Conservation (phyloP, 2,329 filamentous ascomycete genomes). For the Paraconiothyrium sp. region DNA sequence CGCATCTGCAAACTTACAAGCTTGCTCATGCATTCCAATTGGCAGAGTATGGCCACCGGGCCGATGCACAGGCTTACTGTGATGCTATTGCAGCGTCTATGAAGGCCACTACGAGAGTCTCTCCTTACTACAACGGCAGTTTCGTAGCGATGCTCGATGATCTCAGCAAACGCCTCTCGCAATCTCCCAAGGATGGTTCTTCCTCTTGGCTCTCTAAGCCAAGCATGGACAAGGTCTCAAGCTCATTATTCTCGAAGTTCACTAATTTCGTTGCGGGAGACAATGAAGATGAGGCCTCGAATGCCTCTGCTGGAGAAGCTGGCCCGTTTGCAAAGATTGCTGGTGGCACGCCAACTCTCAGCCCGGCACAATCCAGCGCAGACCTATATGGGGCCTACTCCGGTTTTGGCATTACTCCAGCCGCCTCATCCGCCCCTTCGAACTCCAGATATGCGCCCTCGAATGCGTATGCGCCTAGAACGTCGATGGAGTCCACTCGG, state of each 20-base stretch:
- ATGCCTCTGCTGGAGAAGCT: constrained; percentile 64
- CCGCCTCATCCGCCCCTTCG: constrained; percentile 33
- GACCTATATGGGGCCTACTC: constrained; percentile 80
- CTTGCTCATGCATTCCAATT: constrained; percentile 85
- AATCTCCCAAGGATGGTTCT: constrained; percentile 82
- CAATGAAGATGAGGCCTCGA: constrained; percentile 73
- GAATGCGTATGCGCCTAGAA: constrained; percentile 55
- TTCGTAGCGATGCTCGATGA: constrained; percentile 84
- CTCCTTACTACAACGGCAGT: constrained; percentile 82
- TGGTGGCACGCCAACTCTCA: constrained; percentile 64
- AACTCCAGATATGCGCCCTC: constrained; percentile 53
- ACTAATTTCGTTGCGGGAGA: constrained; percentile 97
- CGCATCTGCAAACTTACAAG: constrained; percentile 91
- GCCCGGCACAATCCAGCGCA: constrained; percentile 70
- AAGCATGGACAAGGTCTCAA: constrained; percentile 94
- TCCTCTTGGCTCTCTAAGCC: constrained; percentile 94
- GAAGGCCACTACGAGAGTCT: constrained; percentile 81
- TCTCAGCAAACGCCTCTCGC: constrained; percentile 81
- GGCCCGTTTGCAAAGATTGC: constrained; percentile 86
- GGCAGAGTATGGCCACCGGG: constrained; percentile 82
- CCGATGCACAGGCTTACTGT: constrained; percentile 90
- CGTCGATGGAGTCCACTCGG: constrained; percentile 62
- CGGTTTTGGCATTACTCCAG: constrained; percentile 53
- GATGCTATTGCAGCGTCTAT: constrained; percentile 81
- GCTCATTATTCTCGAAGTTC: constrained; percentile 89